Conservation (phyloP, 495 filamentous ascomycete genomes). For the Talaromyces proteolyticus region DNA sequence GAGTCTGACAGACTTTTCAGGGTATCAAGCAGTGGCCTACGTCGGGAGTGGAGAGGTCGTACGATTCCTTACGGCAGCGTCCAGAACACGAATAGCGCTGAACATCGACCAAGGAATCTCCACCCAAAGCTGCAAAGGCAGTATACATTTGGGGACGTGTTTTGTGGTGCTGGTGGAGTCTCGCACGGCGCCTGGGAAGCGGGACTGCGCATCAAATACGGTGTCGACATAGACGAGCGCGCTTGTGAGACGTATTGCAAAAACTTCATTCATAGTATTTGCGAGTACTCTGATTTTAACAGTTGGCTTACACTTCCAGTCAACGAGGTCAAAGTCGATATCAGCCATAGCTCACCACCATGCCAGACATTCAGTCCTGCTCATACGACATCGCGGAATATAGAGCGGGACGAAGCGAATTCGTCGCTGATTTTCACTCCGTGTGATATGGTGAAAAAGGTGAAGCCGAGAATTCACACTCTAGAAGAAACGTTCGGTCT, state of each 20-base stretch:
- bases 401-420: constrained; percentile 67
- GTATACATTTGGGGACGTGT: constrained; percentile 66
- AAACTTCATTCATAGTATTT: constrained; percentile 57
- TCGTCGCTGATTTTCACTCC: constrained; percentile 64
- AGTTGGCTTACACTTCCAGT: constrained; percentile 21
- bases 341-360: constrained; percentile 77
- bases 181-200: constrained; percentile 62
- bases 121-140: constrained; percentile 8
- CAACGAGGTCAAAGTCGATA: constrained; percentile 47
- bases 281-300: constrained; percentile 16
- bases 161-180: constrained; percentile 73
- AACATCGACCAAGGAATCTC: too few relatives aligned
- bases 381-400: constrained; percentile 49
- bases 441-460: constrained; percentile 47
- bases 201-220: constrained; percentile 53
- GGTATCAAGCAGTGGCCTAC: constrained; percentile 10
- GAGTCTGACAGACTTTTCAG: constrained; percentile 18
- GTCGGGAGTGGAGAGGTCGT: constrained; percentile 23
- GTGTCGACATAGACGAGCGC: constrained; percentile 51
- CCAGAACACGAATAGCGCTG: neutral
- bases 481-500: constrained; percentile 80
- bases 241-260: constrained; percentile 51
- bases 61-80: constrained; percentile 21
- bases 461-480: constrained; percentile 67
- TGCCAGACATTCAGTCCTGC: constrained; percentile 80